These are phyloP conservation scores for Serendipita sp. DNA, from an alignment of 1,284 basidiomycete genomes.

Conservation along the genomic window DNA sequence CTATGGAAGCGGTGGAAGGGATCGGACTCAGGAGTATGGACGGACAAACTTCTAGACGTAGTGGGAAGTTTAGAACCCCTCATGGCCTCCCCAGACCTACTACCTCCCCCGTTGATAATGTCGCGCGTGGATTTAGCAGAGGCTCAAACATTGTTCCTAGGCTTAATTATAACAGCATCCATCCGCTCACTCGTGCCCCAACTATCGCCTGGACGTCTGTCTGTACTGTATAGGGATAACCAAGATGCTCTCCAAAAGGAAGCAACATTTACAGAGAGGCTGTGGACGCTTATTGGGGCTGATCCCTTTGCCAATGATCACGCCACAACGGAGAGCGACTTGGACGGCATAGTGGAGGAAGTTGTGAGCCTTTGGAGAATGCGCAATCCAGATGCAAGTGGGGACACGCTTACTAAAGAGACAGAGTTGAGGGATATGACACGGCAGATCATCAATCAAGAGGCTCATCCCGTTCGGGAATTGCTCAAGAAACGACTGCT, in stretches of 20 bases:
- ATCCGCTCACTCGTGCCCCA: not conserved
- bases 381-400: not conserved
- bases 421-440: not conserved
- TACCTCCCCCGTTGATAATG: not conserved
- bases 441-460: not conserved
- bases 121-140: not conserved
- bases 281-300: not conserved
- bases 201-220: not conserved
- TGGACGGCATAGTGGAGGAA: not conserved
- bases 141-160: not conserved
- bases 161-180: not conserved
- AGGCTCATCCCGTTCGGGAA: slow-evolving; percentile 1
- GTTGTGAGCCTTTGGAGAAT: not conserved
- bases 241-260: not conserved
- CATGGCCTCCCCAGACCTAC: not conserved
- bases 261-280: not conserved
- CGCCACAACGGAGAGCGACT: not conserved
- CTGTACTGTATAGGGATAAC: not conserved
- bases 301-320: not conserved
- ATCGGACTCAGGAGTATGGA: not conserved
- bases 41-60: not conserved
- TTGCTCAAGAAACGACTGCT: not conserved
- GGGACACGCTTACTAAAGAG: not conserved
- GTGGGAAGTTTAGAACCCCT: not conserved
- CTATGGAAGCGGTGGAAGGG: not conserved